These are phyloP conservation scores for Ogataea saltuana DNA, from an alignment of 805 yeast genomes.

Conservation along the genomic window DNA sequence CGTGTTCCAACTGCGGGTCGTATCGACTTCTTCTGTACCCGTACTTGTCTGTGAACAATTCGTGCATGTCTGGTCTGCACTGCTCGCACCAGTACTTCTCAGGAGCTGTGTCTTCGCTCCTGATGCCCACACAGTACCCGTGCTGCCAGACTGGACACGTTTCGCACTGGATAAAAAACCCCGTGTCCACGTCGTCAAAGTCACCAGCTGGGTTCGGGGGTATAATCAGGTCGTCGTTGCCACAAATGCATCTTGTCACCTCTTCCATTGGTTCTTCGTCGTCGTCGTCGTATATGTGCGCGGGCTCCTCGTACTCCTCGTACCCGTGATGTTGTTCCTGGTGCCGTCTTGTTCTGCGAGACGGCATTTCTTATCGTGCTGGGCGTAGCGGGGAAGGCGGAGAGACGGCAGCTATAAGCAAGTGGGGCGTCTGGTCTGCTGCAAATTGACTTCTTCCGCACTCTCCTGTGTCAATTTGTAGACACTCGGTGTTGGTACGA, in stretches of 20 bases:
- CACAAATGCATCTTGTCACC: slow-evolving; percentile 57
- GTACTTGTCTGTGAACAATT: slow-evolving; percentile 46
- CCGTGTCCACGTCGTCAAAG: slow-evolving; percentile 48
- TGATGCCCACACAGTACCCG: slow-evolving; percentile 90
- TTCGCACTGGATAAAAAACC: slow-evolving; percentile 83
- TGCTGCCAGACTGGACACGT: slow-evolving; percentile 96
- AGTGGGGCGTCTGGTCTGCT: too few relatives aligned
- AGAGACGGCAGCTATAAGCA: too few relatives aligned
- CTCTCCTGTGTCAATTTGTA: too few relatives aligned
- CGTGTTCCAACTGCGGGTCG: slow-evolving; percentile 42
- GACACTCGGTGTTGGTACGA: too few relatives aligned
- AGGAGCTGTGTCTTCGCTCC: slow-evolving; percentile 73
- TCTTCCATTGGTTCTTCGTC: slow-evolving; percentile 39
- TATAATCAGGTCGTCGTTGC: slow-evolving; percentile 45
- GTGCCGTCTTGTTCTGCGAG: slow-evolving; percentile 35
- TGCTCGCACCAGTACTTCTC: slow-evolving; percentile 94
- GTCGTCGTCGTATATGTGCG: slow-evolving; percentile 23
- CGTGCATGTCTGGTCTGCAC: slow-evolving; percentile 85
- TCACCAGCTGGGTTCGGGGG: slow-evolving; percentile 32
- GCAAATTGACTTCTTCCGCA: too few relatives aligned
- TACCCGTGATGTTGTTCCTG: slow-evolving; percentile 25
- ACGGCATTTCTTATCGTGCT: too few relatives aligned
- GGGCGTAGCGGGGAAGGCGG: too few relatives aligned
- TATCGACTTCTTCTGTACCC: slow-evolving; percentile 52
- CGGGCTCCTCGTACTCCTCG: slow-evolving; percentile 21